Evolutionary conservation across 495 filamentous ascomycete genomes (phyloP).

Genomic region (Tirmania nivea): DNA sequence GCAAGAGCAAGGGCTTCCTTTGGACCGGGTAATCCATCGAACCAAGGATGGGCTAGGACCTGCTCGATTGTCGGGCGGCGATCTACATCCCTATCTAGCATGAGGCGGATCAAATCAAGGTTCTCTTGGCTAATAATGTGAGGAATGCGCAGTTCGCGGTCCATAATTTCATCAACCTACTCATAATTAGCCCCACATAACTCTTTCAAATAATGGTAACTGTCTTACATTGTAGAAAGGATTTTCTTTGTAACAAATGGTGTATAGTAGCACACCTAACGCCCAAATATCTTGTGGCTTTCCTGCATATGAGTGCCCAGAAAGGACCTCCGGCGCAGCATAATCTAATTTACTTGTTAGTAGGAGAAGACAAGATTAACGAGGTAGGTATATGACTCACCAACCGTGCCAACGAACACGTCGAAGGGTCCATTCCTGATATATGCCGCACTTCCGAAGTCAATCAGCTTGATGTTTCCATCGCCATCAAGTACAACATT

Average conservation of each 20-base stretch:
- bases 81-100: slow-evolving; percentile 80
- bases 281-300: slow-evolving; percentile 98
- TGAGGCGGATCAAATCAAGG: slow-evolving; percentile 68
- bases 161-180: slow-evolving; percentile 87
- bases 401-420: slow-evolving; percentile 96
- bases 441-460: slow-evolving; percentile 94
- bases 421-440: slow-evolving; percentile 97
- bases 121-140: slow-evolving; percentile 79
- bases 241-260: slow-evolving; percentile 97
- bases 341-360: slow-evolving; percentile 42
- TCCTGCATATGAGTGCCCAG: slow-evolving; percentile 76
- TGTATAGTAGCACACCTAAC: slow-evolving; percentile 92
- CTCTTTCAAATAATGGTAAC: not conserved
- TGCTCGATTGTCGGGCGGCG: slow-evolving; percentile 59
- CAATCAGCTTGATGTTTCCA: slow-evolving; percentile 88
- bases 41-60: slow-evolving; percentile 76
- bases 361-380: not conserved
- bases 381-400: slow-evolving; percentile 28
- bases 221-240: slow-evolving; percentile 62
- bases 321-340: slow-evolving; percentile 90
- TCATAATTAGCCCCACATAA: not conserved
- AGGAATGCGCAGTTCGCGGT: slow-evolving; percentile 80
- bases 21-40: slow-evolving; percentile 12
- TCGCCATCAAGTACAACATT: slow-evolving; percentile 92
- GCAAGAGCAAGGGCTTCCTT: slow-evolving; percentile 10